Conservation (phyloP, 2,329 filamentous ascomycete genomes). For the Monilinia laxa region DNA sequence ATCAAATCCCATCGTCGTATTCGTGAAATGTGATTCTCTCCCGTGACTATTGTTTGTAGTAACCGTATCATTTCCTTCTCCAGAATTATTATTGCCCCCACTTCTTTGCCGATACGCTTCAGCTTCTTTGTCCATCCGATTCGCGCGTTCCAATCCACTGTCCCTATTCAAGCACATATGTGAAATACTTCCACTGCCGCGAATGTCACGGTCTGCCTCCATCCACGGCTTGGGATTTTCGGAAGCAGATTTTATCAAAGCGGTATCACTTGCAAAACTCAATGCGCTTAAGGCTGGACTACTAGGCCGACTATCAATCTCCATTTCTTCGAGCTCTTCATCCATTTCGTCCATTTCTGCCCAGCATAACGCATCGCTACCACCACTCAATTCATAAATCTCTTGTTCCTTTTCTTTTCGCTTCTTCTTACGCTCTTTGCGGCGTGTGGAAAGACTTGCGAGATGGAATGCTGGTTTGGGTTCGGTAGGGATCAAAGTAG, state of each 20-base stretch:
- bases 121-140: constrained; percentile 15
- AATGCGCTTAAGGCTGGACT: constrained; percentile 5
- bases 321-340: constrained; percentile 12
- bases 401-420: constrained; percentile 14
- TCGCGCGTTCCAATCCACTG: neutral
- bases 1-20: constrained; percentile 9
- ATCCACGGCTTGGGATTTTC: constrained; percentile 7
- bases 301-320: constrained; percentile 4
- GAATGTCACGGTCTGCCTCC: neutral
- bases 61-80: neutral
- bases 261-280: constrained; percentile 10
- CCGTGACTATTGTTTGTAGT: neutral
- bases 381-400: constrained; percentile 20
- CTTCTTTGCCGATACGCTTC: constrained; percentile 16
- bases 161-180: constrained; percentile 17
- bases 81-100: neutral
- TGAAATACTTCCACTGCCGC: constrained; percentile 12
- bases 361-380: constrained; percentile 20
- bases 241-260: neutral
- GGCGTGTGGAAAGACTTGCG: constrained; percentile 19
- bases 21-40: constrained; percentile 6
- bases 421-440: constrained; percentile 20
- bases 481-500: neutral
- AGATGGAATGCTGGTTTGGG: constrained; percentile 19
- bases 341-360: constrained; percentile 18